Evolutionary conservation across 2,329 filamentous ascomycete species (phyloP).

Genomic region (Didymella segeticola): DNA sequence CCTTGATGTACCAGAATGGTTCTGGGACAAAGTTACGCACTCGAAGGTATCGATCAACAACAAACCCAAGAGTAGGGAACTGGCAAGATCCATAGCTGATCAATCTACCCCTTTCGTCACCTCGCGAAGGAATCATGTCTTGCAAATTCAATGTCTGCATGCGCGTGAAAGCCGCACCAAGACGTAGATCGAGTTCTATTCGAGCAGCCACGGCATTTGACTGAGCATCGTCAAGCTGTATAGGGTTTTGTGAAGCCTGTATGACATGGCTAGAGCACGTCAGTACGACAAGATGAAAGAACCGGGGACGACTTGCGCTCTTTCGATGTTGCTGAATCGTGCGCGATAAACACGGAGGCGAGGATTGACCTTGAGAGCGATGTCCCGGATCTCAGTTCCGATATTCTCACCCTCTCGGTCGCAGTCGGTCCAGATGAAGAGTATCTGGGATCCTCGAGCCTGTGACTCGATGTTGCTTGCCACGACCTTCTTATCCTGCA

Average conservation of each 20-base stretch:
- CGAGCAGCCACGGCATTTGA: constrained; percentile 86
- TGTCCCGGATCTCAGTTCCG: constrained; percentile 84
- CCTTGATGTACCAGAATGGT: constrained; percentile 88
- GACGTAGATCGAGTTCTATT: constrained; percentile 89
- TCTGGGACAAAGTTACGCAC: constrained; percentile 95
- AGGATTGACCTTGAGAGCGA: constrained; percentile 76
- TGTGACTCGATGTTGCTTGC: constrained; percentile 85
- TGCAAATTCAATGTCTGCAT: constrained; percentile 83
- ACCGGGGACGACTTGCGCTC: constrained; percentile 66
- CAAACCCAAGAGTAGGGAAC: constrained; percentile 95
- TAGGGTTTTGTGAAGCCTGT: constrained; percentile 77
- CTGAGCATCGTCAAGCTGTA: constrained; percentile 82
- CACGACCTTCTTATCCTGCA: constrained; percentile 77
- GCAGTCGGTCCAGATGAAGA: constrained; percentile 99
- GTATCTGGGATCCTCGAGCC: constrained; percentile 72
- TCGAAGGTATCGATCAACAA: constrained; percentile 93
- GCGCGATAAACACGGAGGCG: constrained; percentile 82
- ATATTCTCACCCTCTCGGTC: constrained; percentile 98
- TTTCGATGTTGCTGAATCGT: constrained; percentile 93
- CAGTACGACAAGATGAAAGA: background rate
- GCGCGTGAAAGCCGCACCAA: constrained; percentile 90
- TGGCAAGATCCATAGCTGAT: constrained; percentile 96
- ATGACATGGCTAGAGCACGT: constrained; percentile 74
- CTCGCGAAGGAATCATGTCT: constrained; percentile 66
- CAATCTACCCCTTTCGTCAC: constrained; percentile 66